A percentile compares a stretch with the other conserved stretches of the same genome.
Conservation (phyloP, 2,329 filamentous ascomycete genomes). For the Fusarium sp. region DNA sequence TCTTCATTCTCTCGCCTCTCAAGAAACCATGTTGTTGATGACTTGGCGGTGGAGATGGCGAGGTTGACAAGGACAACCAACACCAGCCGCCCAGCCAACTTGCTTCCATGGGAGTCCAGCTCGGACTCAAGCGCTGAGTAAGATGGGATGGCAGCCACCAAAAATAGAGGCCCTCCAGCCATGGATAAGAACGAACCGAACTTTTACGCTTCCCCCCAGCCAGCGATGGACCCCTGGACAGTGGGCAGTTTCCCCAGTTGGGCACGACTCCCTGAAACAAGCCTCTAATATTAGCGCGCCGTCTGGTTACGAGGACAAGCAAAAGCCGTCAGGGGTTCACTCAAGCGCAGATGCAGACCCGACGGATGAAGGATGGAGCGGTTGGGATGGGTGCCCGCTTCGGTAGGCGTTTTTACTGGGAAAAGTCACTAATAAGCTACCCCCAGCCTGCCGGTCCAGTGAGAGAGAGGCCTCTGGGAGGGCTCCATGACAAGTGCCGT, state of each 20-base stretch:
- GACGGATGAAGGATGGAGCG: background rate
- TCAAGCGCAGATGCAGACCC: background rate
- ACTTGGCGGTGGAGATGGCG: background rate
- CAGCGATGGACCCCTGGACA: conserved; percentile 21
- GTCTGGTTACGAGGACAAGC: conserved; percentile 23
- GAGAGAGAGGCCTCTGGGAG: conserved; percentile 33
- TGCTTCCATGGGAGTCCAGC: background rate
- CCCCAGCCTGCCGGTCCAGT: conserved; percentile 16
- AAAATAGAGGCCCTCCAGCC: background rate
- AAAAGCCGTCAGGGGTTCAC: conserved; percentile 26
- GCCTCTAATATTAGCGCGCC: conserved; percentile 33
- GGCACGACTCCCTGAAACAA: conserved; percentile 32
- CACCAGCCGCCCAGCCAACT: conserved; percentile 1
- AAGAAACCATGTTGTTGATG: background rate
- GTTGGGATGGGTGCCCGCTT: conserved; percentile 9
- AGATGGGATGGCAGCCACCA: conserved; percentile 1
- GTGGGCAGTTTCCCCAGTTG: conserved; percentile 21
- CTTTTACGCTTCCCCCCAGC: background rate
- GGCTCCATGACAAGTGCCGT: conserved; percentile 22
- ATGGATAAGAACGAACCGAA: background rate
- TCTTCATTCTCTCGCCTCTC: background rate
- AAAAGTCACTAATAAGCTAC: conserved; percentile 15
- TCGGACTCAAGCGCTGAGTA: conserved; percentile 20
- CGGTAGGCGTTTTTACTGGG: background rate
- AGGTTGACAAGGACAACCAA: background rate